Conservation (phyloP, 2,329 filamentous ascomycete species). For the Penicillium fuscoglaucum region DNA sequence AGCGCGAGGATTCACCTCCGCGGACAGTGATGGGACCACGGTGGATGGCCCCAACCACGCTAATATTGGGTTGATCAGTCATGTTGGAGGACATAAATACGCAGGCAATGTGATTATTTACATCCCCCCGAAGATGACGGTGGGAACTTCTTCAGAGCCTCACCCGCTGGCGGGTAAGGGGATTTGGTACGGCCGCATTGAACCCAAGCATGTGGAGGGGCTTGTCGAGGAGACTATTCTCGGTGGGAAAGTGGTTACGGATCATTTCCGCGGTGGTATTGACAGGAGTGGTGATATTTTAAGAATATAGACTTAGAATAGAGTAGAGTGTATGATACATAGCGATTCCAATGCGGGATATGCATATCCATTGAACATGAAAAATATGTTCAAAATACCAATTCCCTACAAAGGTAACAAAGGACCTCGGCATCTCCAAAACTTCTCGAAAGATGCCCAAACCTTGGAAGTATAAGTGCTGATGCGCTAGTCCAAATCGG, state of each 20-base stretch:
- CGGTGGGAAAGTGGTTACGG: constrained; percentile 80
- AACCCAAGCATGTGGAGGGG: constrained; percentile 85
- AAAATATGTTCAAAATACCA: neutral
- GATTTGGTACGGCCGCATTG: constrained; percentile 84
- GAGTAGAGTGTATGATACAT: neutral
- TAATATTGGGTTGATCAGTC: constrained; percentile 61
- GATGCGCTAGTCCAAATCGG: constrained; percentile 25
- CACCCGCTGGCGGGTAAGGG: constrained; percentile 45
- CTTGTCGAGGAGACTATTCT: constrained; percentile 83
- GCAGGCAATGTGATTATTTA: constrained; percentile 92
- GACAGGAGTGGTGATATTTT: constrained; percentile 71
- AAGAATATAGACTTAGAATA: constrained; percentile 50
- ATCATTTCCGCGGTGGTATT: constrained; percentile 83
- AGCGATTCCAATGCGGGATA: neutral
- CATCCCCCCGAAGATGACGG: constrained; percentile 42
- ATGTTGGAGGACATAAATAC: constrained; percentile 94
- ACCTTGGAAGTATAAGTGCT: neutral
- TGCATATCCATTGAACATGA: neutral
- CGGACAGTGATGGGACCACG: constrained; percentile 14
- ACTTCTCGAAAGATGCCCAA: neutral
- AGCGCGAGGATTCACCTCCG: constrained; percentile 32
- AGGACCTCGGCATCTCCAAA: neutral
- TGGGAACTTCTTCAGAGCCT: constrained; percentile 17
- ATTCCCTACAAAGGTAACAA: neutral
- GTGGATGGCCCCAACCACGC: constrained; percentile 36